Conservation (phyloP, 441 rosid species). For the Hura crepitans region DNA sequence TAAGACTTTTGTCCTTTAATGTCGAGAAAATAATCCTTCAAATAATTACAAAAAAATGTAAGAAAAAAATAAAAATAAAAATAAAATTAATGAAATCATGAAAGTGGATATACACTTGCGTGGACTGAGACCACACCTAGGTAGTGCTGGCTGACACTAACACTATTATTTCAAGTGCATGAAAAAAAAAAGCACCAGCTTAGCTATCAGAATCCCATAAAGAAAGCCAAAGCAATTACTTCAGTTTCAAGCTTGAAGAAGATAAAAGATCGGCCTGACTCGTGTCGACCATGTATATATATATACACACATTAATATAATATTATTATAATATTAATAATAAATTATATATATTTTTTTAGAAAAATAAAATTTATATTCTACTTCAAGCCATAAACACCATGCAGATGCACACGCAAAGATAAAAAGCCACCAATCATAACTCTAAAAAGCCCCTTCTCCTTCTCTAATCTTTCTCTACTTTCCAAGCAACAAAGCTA, state of each 20-base stretch:
- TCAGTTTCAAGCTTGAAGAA: conserved; percentile 35
- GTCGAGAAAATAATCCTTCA: not conserved
- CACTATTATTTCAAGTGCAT: not conserved
- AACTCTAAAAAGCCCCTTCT: conserved; percentile 45
- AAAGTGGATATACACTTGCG: too few relatives aligned
- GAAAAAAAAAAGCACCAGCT: not conserved
- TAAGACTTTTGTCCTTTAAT: not conserved
- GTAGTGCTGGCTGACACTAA: not conserved
- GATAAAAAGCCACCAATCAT: conserved; percentile 58
- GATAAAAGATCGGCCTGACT: conserved; percentile 27
- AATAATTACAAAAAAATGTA: not conserved
- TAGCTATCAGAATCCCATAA: conserved; percentile 38
- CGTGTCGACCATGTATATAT: conserved; percentile 32
- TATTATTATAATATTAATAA: too few relatives aligned
- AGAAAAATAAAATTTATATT: too few relatives aligned
- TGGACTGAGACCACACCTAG: not conserved
- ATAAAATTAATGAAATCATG: too few relatives aligned
- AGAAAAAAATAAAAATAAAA: too few relatives aligned
- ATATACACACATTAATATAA: not conserved
- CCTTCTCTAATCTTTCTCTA: conserved; percentile 7
- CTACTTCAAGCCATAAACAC: too few relatives aligned
- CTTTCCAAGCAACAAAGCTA: conserved; percentile 27
- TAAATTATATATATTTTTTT: too few relatives aligned
- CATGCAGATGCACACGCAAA: conserved; percentile 42
- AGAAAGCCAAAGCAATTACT: conserved; percentile 35